Evolutionary conservation across 2,329 filamentous ascomycete genomes (phyloP).

Genomic region (Colletotrichum cordylinicola): DNA sequence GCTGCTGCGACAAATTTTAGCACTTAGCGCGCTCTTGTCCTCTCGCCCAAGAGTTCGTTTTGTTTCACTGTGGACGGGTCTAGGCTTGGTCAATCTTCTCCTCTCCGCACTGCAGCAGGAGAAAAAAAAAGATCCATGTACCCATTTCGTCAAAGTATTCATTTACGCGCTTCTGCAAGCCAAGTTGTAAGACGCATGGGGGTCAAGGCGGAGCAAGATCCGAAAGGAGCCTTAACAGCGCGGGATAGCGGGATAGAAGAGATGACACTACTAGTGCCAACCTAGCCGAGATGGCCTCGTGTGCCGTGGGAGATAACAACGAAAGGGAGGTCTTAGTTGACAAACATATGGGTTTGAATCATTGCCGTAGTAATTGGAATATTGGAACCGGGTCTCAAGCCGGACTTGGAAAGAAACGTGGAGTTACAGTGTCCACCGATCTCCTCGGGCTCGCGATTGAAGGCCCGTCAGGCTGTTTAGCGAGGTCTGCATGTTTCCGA

Average conservation of each 20-base stretch:
- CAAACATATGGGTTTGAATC: not conserved
- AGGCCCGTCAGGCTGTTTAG: not conserved
- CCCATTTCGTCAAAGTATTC: not conserved
- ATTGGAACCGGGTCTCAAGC: slow-evolving; percentile 2
- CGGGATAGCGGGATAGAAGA: slow-evolving; percentile 1
- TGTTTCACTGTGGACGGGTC: slow-evolving; percentile 15
- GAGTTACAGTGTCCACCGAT: not conserved
- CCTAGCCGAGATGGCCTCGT: not conserved
- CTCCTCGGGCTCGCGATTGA: not conserved
- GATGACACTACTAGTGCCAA: slow-evolving; percentile 1
- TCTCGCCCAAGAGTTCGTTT: slow-evolving; percentile 14
- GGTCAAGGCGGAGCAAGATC: not conserved
- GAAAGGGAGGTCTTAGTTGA: not conserved
- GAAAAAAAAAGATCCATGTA: not conserved
- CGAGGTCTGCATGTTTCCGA: not conserved
- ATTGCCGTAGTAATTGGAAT: not conserved
- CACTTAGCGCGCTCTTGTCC: not conserved
- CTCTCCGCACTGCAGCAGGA: not conserved
- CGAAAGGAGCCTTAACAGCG: not conserved
- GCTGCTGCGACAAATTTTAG: not conserved
- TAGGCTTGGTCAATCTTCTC: slow-evolving; percentile 11
- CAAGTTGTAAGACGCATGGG: not conserved
- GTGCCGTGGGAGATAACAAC: not conserved
- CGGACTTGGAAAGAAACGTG: not conserved
- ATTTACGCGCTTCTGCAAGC: not conserved